Conservation (phyloP, 495 filamentous ascomycete genomes). For the Xylaria telfairii region DNA sequence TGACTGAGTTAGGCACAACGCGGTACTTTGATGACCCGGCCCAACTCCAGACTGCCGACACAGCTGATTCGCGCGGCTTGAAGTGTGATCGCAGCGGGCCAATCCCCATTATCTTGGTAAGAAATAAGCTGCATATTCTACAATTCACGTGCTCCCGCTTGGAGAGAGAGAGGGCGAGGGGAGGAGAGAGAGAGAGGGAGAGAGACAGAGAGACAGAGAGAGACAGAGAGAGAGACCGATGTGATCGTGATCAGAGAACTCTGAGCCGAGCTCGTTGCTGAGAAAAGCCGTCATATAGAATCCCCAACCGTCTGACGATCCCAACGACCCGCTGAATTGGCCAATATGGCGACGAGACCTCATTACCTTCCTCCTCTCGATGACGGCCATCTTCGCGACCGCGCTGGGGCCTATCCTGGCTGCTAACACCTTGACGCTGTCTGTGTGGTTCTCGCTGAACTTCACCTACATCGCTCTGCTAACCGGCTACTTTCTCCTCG, state of each 20-base stretch:
- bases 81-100: conserved; percentile 76
- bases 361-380: conserved; percentile 77
- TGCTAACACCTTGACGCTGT: conserved; percentile 79
- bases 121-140: conserved; percentile 64
- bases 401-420: conserved; percentile 84
- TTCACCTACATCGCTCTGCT: conserved; percentile 79
- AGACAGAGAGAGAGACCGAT: not conserved
- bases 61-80: conserved; percentile 50
- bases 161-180: not conserved
- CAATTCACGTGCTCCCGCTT: conserved; percentile 29
- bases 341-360: conserved; percentile 84
- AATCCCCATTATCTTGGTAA: conserved; percentile 74
- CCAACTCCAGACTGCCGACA: conserved; percentile 48
- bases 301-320: conserved; percentile 81
- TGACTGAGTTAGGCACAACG: conserved; percentile 62
- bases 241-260: not conserved
- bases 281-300: conserved; percentile 57
- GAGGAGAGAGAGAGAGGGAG: not conserved
- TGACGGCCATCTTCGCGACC: conserved; percentile 80
- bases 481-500: conserved; percentile 87
- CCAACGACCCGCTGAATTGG: conserved; percentile 87
- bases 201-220: not conserved
- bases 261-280: conserved; percentile 25
- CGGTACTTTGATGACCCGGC: conserved; percentile 66
- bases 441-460: conserved; percentile 58